Evolutionary conservation across 75 land plant species (phyloP).

Genomic region (Pseudotsuga menziesii): DNA sequence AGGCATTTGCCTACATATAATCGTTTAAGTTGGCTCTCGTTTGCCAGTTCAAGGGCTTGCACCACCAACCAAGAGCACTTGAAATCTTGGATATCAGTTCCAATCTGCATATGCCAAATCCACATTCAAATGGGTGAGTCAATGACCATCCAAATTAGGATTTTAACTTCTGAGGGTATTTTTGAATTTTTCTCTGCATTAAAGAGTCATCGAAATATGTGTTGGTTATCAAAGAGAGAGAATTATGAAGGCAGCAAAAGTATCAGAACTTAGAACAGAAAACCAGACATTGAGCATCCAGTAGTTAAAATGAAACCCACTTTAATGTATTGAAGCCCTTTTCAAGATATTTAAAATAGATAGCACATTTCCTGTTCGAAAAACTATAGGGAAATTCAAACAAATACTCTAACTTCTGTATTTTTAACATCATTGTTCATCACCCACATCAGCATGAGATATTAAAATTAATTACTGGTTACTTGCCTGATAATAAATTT

Average conservation of each 20-base stretch:
- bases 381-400: too few species aligned
- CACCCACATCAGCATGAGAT: not conserved
- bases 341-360: not conserved
- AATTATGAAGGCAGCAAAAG: not conserved
- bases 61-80: slow-evolving; percentile 99
- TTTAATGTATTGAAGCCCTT: not conserved
- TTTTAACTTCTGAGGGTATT: not conserved
- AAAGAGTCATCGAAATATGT: not conserved
- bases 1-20: slow-evolving; percentile 36
- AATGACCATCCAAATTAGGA: not conserved
- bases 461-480: not conserved
- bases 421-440: too few species aligned
- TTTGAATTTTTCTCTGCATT: not conserved
- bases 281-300: not conserved
- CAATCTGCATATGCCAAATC: slow-evolving; percentile 54
- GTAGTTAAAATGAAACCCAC: not conserved
- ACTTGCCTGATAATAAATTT: not conserved
- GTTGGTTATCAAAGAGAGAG: not conserved
- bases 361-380: too few species aligned
- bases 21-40: slow-evolving; percentile 55
- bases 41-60: slow-evolving; percentile 80
- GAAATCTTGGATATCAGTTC: slow-evolving; percentile 98
- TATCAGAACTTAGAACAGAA: not conserved
- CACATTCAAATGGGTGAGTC: not conserved
- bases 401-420: too few species aligned